A percentile compares a stretch with the other conserved stretches of the same genome.
Conservation (phyloP, 176 grass and related monocot genomes). For the Oryza glaberrima region DNA sequence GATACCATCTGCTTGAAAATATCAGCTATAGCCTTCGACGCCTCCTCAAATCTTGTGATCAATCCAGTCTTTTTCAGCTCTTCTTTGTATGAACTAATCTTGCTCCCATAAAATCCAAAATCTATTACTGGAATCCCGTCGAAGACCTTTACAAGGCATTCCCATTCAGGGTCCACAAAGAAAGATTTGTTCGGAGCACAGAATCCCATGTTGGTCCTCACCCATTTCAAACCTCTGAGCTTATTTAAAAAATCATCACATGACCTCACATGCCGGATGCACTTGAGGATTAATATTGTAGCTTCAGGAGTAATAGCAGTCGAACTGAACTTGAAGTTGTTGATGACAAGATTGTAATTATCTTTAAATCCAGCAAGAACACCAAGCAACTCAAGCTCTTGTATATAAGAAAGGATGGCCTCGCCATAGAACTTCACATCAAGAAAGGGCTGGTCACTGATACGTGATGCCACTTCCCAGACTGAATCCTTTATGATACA, state of each 20-base stretch:
- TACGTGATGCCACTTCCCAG: conserved; percentile 42
- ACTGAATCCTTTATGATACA: conserved; percentile 56
- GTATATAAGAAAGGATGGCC: conserved; percentile 43
- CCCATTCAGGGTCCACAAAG: conserved; percentile 54
- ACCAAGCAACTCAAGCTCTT: conserved; percentile 71
- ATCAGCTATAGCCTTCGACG: conserved; percentile 40
- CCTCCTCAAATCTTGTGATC: conserved; percentile 41
- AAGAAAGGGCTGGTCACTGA: conserved; percentile 63
- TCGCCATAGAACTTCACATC: conserved; percentile 58
- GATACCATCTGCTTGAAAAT: conserved; percentile 40
- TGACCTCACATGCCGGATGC: conserved; percentile 34
- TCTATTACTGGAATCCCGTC: conserved; percentile 53
- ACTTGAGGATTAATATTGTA: conserved; percentile 59
- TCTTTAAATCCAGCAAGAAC: conserved; percentile 49
- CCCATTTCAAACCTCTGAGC: conserved; percentile 46
- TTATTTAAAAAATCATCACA: conserved; percentile 42
- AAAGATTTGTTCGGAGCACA: conserved; percentile 49
- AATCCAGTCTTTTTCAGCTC: conserved; percentile 55
- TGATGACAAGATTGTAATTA: conserved; percentile 52
- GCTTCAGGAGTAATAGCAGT: conserved; percentile 44
- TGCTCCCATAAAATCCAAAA: conserved; percentile 53
- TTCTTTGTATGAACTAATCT: conserved; percentile 46
- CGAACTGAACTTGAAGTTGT: conserved; percentile 61
- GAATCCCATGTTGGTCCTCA: conserved; percentile 73
- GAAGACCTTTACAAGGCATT: conserved; percentile 53